A percentile compares a stretch with the other conserved stretches of the same genome.
Conservation (phyloP, 2,329 filamentous ascomycete species). For the Fusarium mangiferae region DNA sequence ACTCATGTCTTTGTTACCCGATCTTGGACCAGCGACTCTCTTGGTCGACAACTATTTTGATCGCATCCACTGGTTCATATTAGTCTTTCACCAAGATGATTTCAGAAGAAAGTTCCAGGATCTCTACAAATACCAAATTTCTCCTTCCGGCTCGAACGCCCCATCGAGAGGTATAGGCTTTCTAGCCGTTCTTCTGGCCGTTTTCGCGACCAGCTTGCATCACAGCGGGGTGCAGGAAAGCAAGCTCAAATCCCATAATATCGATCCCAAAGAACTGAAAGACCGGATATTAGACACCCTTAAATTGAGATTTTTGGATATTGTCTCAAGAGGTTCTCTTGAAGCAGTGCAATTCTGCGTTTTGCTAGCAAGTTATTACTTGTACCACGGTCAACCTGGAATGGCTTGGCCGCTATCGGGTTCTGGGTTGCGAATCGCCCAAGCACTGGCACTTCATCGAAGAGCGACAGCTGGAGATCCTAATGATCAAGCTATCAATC, state of each 20-base stretch:
- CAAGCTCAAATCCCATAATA: not conserved
- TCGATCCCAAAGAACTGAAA: not conserved
- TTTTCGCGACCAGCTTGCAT: constrained; percentile 24
- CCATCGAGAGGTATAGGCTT: constrained; percentile 4
- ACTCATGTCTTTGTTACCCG: not conserved
- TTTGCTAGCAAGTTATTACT: constrained; percentile 51
- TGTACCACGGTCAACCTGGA: constrained; percentile 49
- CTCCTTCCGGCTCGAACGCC: too few species aligned
- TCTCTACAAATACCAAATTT: not conserved
- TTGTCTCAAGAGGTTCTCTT: constrained; percentile 36
- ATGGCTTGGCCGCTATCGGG: constrained; percentile 53
- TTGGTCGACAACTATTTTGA: not conserved
- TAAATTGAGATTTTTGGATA: constrained; percentile 18
- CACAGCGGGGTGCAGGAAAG: constrained; percentile 1
- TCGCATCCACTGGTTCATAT: not conserved
- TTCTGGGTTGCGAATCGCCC: constrained; percentile 49
- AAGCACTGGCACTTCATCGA: constrained; percentile 49
- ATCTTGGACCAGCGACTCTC: not conserved
- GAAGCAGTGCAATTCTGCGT: constrained; percentile 50
- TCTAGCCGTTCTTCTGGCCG: constrained; percentile 20
- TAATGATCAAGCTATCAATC: constrained; percentile 40
- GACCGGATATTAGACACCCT: not conserved
- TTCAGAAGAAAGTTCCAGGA: not conserved
- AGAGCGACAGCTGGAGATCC: constrained; percentile 38
- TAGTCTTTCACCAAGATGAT: not conserved